Conservation (phyloP, 192 early-diverging fungal species). For the Ambispora gerdemannii region DNA sequence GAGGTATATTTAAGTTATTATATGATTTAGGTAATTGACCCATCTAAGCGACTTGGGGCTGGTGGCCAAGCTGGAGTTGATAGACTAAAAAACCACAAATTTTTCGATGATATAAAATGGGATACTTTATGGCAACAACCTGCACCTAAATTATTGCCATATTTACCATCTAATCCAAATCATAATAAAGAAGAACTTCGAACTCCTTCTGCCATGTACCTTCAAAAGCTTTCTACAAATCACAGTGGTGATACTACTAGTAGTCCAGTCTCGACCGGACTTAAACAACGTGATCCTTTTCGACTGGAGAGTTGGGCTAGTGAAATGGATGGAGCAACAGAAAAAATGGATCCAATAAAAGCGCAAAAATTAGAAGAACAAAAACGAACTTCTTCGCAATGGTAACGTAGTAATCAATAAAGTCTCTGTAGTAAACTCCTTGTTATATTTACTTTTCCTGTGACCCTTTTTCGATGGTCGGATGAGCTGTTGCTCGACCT, state of each 20-base stretch:
- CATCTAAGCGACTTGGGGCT: conserved; percentile 61
- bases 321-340: neutral
- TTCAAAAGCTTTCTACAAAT: conserved; percentile 25
- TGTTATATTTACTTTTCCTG: neutral
- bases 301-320: conserved; percentile 29
- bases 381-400: conserved; percentile 25
- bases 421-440: neutral
- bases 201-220: conserved; percentile 32
- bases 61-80: conserved; percentile 49
- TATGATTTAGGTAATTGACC: conserved; percentile 43
- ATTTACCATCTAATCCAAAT: conserved; percentile 38
- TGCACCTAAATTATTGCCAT: conserved; percentile 50
- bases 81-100: conserved; percentile 70
- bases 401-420: conserved; percentile 12
- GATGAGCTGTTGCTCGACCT: neutral
- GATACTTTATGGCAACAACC: conserved; percentile 48
- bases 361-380: conserved; percentile 23
- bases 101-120: conserved; percentile 84
- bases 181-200: conserved; percentile 36
- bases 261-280: conserved; percentile 22
- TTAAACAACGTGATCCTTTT: conserved; percentile 42
- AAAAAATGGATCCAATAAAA: conserved; percentile 28
- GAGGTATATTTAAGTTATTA: neutral
- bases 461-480: neutral
- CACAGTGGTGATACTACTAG: conserved; percentile 7